Percentiles rank a stretch among this genome's conserved stretches.
Evolutionary conservation across 1,284 basidiomycete species (phyloP).

Genomic region (Fomitiporia mediterranea): DNA sequence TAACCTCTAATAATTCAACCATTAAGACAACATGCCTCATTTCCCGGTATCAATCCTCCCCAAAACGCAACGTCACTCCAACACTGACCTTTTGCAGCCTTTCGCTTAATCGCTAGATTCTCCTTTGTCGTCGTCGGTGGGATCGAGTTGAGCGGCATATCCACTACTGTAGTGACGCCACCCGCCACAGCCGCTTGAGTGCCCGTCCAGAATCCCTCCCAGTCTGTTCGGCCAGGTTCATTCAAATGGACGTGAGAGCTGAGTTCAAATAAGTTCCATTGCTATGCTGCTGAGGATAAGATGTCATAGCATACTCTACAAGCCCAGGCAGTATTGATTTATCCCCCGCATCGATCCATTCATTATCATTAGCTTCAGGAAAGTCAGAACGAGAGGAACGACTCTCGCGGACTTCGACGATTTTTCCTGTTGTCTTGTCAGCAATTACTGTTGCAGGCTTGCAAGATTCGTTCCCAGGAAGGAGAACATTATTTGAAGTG

Average conservation of each 20-base stretch:
- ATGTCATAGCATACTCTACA: slow-evolving; percentile 61
- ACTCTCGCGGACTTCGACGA: slow-evolving; percentile 47
- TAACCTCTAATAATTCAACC: neutral
- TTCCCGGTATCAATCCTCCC: slow-evolving; percentile 90
- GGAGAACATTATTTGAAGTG: slow-evolving; percentile 53
- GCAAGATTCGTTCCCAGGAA: slow-evolving; percentile 47
- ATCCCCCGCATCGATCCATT: slow-evolving; percentile 57
- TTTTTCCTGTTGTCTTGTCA: slow-evolving; percentile 60
- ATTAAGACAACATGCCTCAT: slow-evolving; percentile 48
- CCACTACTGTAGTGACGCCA: slow-evolving; percentile 87
- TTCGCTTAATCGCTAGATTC: slow-evolving; percentile 67
- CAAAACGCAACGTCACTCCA: slow-evolving; percentile 89
- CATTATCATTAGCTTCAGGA: slow-evolving; percentile 32
- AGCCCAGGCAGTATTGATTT: slow-evolving; percentile 76
- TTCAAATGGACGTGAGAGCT: slow-evolving; percentile 92
- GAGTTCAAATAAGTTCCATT: neutral
- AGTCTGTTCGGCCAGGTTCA: slow-evolving; percentile 86
- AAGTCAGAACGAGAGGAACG: slow-evolving; percentile 34
- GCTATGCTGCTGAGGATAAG: neutral
- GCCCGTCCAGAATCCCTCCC: slow-evolving; percentile 93
- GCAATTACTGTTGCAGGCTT: slow-evolving; percentile 71
- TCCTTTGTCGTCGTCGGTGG: slow-evolving; percentile 86
- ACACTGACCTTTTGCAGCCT: slow-evolving; percentile 69
- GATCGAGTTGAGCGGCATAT: slow-evolving; percentile 95
- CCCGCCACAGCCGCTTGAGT: slow-evolving; percentile 85